phyloP scores from a whole-genome alignment of 305 asterid species.

The Fraxinus angustifolia region DNA sequence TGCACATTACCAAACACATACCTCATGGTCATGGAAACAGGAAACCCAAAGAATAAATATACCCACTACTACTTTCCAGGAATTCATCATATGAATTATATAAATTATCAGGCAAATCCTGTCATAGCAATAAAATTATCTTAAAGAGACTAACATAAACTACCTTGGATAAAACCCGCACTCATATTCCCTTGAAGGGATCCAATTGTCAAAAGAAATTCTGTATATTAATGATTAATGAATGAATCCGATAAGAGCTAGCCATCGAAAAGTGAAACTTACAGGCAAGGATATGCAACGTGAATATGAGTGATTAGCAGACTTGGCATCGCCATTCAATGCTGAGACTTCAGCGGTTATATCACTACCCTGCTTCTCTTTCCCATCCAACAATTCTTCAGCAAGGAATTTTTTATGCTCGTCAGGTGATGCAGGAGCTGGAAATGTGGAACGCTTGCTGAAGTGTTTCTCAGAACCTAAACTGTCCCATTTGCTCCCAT shows the following conservation, averaged over 20 bases:
- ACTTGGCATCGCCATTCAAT: constrained; percentile 8
- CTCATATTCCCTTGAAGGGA: not conserved
- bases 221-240: not conserved
- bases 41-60: not conserved
- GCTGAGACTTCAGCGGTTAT: constrained; percentile 14
- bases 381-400: constrained; percentile 13
- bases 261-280: constrained; percentile 19
- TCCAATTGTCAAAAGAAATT: not conserved
- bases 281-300: constrained; percentile 23
- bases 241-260: not conserved
- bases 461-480: constrained; percentile 16
- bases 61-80: constrained; percentile 3
- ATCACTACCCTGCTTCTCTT: constrained; percentile 15
- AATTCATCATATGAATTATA: not conserved
- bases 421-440: constrained; percentile 12
- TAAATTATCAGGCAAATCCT: not conserved
- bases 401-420: constrained; percentile 11
- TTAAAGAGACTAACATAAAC: not conserved
- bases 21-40: constrained; percentile 5
- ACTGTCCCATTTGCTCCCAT: constrained; percentile 2
- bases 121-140: not conserved
- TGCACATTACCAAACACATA: not conserved
- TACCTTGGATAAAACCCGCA: not conserved
- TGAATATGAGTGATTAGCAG: constrained; percentile 13
- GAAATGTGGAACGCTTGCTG: constrained; percentile 24